A percentile compares a stretch with the other conserved stretches of the same genome.
Conservation (phyloP, 306 rosid genomes). For the Glycine tomentella region DNA sequence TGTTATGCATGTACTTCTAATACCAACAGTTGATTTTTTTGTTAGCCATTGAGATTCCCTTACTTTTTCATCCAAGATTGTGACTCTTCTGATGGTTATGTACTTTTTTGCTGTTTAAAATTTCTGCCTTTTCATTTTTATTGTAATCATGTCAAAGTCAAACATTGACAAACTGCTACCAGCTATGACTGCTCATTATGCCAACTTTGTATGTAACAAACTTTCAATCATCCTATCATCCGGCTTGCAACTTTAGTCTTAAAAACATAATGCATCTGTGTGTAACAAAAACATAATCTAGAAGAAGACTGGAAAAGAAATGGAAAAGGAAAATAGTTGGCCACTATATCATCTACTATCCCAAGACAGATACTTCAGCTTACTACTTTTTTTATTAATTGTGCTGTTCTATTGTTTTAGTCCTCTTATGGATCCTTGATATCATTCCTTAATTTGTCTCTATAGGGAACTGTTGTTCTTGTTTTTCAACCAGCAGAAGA, state of each 20-base stretch:
- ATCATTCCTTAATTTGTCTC: conserved; percentile 30
- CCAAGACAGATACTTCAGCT: background rate
- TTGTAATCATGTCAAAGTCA: conserved; percentile 25
- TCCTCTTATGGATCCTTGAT: conserved; percentile 24
- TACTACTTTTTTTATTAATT: conserved; percentile 2
- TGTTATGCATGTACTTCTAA: background rate
- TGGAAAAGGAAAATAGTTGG: conserved; percentile 2
- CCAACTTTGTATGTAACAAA: conserved; percentile 1
- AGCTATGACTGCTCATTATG: conserved; percentile 23
- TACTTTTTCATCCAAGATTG: background rate
- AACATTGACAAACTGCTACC: background rate
- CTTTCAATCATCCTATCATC: conserved; percentile 13
- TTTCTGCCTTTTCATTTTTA: background rate
- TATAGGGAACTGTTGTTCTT: conserved; percentile 87
- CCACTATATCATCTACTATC: conserved; percentile 11
- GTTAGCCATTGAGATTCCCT: background rate
- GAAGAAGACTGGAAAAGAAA: background rate
- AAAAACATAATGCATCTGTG: conserved; percentile 8
- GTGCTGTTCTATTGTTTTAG: conserved; percentile 26
- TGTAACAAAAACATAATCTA: conserved; percentile 16
- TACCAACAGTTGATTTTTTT: background rate
- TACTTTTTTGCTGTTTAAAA: background rate
- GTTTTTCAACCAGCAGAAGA: conserved; percentile 99
- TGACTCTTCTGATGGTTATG: conserved; percentile 21
- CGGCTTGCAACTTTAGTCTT: conserved; percentile 4